These are phyloP conservation scores for Populus hybrid DNA, from an alignment of 441 rosid genomes.

Conservation along the genomic window DNA sequence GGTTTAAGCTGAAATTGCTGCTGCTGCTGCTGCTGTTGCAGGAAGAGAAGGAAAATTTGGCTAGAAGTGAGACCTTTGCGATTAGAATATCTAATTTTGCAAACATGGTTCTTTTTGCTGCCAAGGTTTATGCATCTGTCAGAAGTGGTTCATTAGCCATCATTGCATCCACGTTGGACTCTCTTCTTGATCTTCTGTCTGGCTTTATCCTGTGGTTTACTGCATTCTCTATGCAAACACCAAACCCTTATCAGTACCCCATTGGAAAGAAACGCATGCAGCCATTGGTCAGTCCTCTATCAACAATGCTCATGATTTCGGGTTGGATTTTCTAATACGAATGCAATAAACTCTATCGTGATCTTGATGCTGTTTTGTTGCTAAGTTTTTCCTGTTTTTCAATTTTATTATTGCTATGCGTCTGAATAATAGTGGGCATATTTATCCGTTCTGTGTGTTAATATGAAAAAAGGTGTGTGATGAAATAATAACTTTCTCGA, in stretches of 20 bases:
- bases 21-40: slow-evolving; percentile 28
- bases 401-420: not conserved
- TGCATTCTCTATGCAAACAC: slow-evolving; percentile 94
- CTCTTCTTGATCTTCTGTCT: slow-evolving; percentile 94
- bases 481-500: not conserved
- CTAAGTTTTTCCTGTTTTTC: not conserved
- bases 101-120: slow-evolving; percentile 84
- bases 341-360: not conserved
- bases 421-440: not conserved
- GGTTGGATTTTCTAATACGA: not conserved
- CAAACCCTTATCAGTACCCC: slow-evolving; percentile 89
- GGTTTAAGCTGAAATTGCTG: slow-evolving; percentile 13
- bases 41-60: slow-evolving; percentile 88
- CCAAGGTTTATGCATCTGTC: slow-evolving; percentile 87
- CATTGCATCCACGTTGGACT: slow-evolving; percentile 91
- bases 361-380: not conserved
- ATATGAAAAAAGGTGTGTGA: not conserved
- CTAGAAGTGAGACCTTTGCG: slow-evolving; percentile 79
- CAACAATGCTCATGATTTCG: not conserved
- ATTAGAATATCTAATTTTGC: slow-evolving; percentile 87
- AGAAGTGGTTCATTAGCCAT: slow-evolving; percentile 89
- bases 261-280: slow-evolving; percentile 98
- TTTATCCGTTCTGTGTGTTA: not conserved
- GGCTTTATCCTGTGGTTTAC: slow-evolving; percentile 98
- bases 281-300: slow-evolving; percentile 71